Base-by-base conservation (phyloP, 371 early-diverging fungal genomes). In the Zancudomyces culisetae region DNA sequence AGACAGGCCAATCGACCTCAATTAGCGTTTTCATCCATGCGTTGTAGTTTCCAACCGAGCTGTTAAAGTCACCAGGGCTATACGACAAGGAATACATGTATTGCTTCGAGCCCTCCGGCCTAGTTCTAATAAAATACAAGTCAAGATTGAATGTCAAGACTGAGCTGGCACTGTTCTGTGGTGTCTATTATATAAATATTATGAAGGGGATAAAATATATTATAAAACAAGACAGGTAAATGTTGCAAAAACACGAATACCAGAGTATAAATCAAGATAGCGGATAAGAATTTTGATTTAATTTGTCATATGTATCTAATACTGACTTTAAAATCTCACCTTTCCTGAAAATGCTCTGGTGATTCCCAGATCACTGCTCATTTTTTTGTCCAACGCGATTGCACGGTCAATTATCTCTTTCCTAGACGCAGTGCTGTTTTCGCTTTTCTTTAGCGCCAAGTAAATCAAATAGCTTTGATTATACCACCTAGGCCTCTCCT, bases 391-490 rank as follows among this genome's bases (percentile, higher is more conserved):
- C 45, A 86, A 53, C 12, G 70, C 76, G 18, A 89, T 67, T 1
- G 87, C 85, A 19, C 68, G 71, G 43, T 72, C 70, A 43, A 89
- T 81, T 28, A 89, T 61, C 19, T 82, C 78, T 26, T 73, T 76
- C 12, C 87, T 70, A 4, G 83, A 69, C 35, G 80, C 66, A 2
- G 75, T 76, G 27, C 72, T 65, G 26, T 70, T 71, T 10, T 82
- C 78, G 55, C 74, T 70, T 54, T 83, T 70, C 18, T 84, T 65
- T 42, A 89, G 61, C 2, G 85, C 83, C 51, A 87, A 62, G 58
- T 79, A 83, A 55, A 89, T 67, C 60, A 88, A 67, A 64, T 83
- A 85, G 27, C 79, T 76, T 57, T 89, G 90, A 51, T 77, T 85
- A 49, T 85, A 85, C 90, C 90, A 89, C 24, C 90, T 70, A 13